Evolutionary conservation across 768 basidiomycete genomes (phyloP).

Genomic region (Gautieria morchelliformis): DNA sequence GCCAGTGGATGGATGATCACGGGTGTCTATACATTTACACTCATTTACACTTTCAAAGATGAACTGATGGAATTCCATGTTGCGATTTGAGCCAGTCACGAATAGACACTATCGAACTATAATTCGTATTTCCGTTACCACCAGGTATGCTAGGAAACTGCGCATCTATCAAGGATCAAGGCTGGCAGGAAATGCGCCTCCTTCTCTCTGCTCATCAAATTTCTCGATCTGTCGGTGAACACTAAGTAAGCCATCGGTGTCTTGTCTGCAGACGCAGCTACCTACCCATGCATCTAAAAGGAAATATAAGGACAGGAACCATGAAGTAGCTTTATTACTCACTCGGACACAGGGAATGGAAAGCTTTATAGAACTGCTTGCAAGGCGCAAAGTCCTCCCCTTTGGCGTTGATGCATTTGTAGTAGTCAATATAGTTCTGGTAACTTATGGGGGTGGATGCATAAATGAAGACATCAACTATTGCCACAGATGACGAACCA

Average conservation of each 20-base stretch:
- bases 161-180: constrained; percentile 52
- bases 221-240: constrained; percentile 50
- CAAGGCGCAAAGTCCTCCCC: constrained; percentile 98
- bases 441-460: constrained; percentile 36
- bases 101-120: no score
- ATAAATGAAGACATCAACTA: not conserved
- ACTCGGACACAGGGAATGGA: constrained; percentile 98
- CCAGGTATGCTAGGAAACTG: not conserved
- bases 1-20: no score
- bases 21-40: no score
- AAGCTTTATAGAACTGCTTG: constrained; percentile 96
- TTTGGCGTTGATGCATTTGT: constrained; percentile 94
- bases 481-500: constrained; percentile 45
- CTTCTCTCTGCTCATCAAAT: constrained; percentile 95
- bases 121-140: not conserved
- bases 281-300: constrained; percentile 83
- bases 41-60: no score
- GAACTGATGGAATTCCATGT: no score
- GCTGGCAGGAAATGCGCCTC: constrained; percentile 84
- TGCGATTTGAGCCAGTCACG: no score
- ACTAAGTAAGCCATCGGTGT: constrained; percentile 7
- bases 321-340: constrained; percentile 27
- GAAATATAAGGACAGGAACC: constrained; percentile 3
- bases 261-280: not conserved
- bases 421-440: constrained; percentile 98